Evolutionary conservation across 2,329 filamentous ascomycete genomes (phyloP).

Genomic region (Colletotrichum tamarilloi): DNA sequence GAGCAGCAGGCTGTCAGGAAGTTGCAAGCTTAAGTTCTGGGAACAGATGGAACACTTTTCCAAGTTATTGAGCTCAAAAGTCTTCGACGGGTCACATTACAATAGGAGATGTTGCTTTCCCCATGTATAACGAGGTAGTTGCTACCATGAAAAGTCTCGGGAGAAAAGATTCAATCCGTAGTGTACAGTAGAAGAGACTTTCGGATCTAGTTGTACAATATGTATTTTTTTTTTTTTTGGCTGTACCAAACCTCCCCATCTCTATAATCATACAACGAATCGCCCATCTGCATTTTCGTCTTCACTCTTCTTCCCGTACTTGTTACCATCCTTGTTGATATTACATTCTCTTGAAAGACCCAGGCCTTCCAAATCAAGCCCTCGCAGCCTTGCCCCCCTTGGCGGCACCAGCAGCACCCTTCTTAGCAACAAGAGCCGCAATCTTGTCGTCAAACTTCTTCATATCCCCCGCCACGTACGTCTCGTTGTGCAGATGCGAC

Average conservation of each 20-base stretch:
- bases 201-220: slow-evolving; percentile 29
- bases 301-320: too few species aligned
- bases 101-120: not conserved
- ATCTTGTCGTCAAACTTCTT: slow-evolving; percentile 54
- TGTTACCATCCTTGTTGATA: not conserved
- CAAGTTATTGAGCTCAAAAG: too few species aligned
- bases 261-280: slow-evolving; percentile 21
- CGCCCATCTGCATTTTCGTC: not conserved
- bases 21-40: slow-evolving; percentile 41
- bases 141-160: not conserved
- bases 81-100: too few species aligned
- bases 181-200: slow-evolving; percentile 28
- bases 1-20: slow-evolving; percentile 62
- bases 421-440: slow-evolving; percentile 42
- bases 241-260: not conserved
- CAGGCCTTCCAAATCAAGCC: slow-evolving; percentile 34
- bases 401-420: not conserved
- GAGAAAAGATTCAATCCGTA: not conserved
- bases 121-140: not conserved
- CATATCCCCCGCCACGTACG: slow-evolving; percentile 48
- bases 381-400: slow-evolving; percentile 37
- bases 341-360: not conserved
- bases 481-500: slow-evolving; percentile 51
- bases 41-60: too few species aligned
- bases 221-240: slow-evolving; percentile 1